Base-by-base conservation (phyloP, 495 filamentous ascomycete species). In the Penicillium paxilli region DNA sequence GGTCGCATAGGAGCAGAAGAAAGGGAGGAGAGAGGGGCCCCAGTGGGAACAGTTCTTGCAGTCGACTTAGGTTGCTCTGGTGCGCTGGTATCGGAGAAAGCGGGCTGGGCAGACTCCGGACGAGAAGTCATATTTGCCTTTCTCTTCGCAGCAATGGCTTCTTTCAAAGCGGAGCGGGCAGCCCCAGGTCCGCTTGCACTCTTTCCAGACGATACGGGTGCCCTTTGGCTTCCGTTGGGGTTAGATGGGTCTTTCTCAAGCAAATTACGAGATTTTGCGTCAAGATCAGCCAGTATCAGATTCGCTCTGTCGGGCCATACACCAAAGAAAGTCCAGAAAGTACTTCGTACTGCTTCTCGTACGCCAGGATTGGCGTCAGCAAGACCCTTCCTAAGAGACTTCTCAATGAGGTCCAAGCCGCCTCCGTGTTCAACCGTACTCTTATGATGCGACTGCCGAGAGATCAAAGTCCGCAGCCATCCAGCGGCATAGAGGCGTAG, bases 341-440 rank as follows among this genome's bases (percentile, higher is more conserved):
- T 89, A 25, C 80, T 74, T 59, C 94, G 83, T 82, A 90, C 91
- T 23, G 82, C 83, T 68, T 95, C 89, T 56, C 92, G 81, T 26
- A 97, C 92, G 28, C 80, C 85, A 3, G 92, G 91, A 63, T 96
- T 96, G 6, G 92, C 80, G 70, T 98, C 94, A 5, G 77, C 79
- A 1, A 98, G 77, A 12, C 93, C 87, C 60, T 90, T 94, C 68
- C 87, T 91, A 62, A 98, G 81, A 56, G 85, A 89, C 65, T 96
- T 95, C 33, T 96, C 91, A 10, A 96, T 81, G 26, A 90, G 52
- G 32, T 95, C 90, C 12, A 96, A 60, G 3, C 90, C 87, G 19
- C 91, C 91, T 23, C 83, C 79, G 65, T 94, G 90, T 61, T 97
- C 93, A 44, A 96, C 76, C 9, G 90, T 83, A 46, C 72, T 81